These are phyloP conservation scores for Sungouiella blattae DNA, from an alignment of 805 yeast genomes.

Conservation along the genomic window DNA sequence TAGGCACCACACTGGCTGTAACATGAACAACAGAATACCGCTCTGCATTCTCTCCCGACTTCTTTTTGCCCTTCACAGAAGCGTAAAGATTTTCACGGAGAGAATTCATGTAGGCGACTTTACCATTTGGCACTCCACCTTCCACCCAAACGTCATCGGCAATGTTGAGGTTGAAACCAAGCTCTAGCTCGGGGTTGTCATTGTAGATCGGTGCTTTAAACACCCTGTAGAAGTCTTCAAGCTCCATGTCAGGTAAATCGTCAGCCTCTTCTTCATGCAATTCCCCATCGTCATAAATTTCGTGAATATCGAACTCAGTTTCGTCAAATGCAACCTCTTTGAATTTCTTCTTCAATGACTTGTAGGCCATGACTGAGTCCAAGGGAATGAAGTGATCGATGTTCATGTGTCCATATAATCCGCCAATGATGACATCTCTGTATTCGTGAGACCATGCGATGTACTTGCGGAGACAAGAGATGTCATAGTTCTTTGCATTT, in stretches of 20 bases:
- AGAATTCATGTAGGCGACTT: slow-evolving; percentile 58
- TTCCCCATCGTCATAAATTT: slow-evolving; percentile 2
- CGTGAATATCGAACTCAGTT: slow-evolving; percentile 9
- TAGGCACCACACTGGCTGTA: slow-evolving; percentile 74
- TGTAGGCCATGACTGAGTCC: slow-evolving; percentile 67
- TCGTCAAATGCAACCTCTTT: slow-evolving; percentile 12
- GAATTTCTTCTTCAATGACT: slow-evolving; percentile 32
- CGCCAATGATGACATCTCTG: slow-evolving; percentile 79
- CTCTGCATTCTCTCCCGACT: slow-evolving; percentile 44
- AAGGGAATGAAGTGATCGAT: slow-evolving; percentile 80
- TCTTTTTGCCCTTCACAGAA: slow-evolving; percentile 41
- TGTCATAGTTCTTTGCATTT: slow-evolving; percentile 70
- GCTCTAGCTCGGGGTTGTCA: slow-evolving; percentile 10
- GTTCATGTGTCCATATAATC: slow-evolving; percentile 87
- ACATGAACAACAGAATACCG: slow-evolving; percentile 69
- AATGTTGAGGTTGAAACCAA: slow-evolving; percentile 12
- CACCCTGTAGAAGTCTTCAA: slow-evolving; percentile 4
- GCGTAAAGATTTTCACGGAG: slow-evolving; percentile 55
- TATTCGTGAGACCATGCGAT: slow-evolving; percentile 81
- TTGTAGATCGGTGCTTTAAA: slow-evolving; percentile 6
- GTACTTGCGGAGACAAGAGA: slow-evolving; percentile 68
- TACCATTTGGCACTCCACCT: slow-evolving; percentile 68
- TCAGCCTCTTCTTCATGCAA: not conserved
- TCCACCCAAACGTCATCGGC: slow-evolving; percentile 26
- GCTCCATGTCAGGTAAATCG: slow-evolving; percentile 3